These are phyloP conservation scores for Aphanomyces invadans DNA, from an alignment of 352 stramenopile species.

Conservation along the genomic window DNA sequence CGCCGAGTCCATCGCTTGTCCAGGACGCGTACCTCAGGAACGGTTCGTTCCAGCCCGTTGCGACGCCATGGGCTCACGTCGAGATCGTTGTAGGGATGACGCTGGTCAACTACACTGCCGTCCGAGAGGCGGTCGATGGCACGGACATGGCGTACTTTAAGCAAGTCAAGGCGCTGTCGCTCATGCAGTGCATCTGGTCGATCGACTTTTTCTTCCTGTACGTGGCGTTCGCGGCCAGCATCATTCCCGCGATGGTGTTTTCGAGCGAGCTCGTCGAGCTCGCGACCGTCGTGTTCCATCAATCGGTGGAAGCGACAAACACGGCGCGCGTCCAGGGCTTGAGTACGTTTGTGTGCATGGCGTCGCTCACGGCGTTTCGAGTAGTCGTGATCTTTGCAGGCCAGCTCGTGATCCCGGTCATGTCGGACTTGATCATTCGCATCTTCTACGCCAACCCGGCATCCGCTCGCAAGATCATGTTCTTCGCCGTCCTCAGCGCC, in stretches of 20 bases:
- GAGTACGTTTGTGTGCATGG: background rate
- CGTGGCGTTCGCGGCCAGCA: conserved; percentile 5
- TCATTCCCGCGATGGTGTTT: conserved; percentile 7
- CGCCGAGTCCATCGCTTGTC: background rate
- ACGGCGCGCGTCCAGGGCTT: background rate
- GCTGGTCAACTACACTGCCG: conserved; percentile 21
- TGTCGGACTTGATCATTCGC: conserved; percentile 20
- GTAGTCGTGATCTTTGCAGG: conserved; percentile 1
- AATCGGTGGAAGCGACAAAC: background rate
- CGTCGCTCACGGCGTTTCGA: background rate
- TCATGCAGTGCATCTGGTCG: conserved; percentile 20
- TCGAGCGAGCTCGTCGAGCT: conserved; percentile 4
- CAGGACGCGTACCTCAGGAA: conserved; percentile 22
- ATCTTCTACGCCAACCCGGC: conserved; percentile 21
- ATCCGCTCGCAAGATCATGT: conserved; percentile 11
- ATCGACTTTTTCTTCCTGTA: conserved; percentile 14
- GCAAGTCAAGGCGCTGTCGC: conserved; percentile 21
- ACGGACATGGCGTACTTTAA: conserved; percentile 13
- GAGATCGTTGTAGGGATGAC: conserved; percentile 12
- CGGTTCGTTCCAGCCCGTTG: background rate
- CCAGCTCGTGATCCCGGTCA: conserved; percentile 11
- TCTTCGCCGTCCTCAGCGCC: background rate
- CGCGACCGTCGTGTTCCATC: background rate
- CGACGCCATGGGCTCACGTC: background rate
- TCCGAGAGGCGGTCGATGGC: background rate